Evolutionary conservation across 768 basidiomycete species (phyloP), one percentile per base, ranked within the genome.

Genomic region (Lactarius vividus): DNA sequence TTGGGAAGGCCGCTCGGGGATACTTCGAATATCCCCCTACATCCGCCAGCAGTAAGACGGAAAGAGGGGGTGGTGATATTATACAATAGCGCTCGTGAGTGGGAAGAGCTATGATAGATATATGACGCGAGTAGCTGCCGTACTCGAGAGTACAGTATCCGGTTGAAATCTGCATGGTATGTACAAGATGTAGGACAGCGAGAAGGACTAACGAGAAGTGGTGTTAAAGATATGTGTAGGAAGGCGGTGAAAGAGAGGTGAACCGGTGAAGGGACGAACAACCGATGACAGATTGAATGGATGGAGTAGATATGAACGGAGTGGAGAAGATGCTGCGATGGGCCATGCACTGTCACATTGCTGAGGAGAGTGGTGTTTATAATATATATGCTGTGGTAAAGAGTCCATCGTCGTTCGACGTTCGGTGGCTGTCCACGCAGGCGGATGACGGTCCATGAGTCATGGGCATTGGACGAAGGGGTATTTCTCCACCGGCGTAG

Each of bases 331-430:
- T 67, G 56, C 46, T 57, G 16, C 31, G 29, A 29, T 53, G 56
- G 35, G 42, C 56, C 56, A 57, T 66, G 65, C 46, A 39, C 46
- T 29, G 65, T 66, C 56, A 61, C n/a, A 49, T 23, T 65, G 59
- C 54, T 31, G 57, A n/a, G 18, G 26, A 40, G 44, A 23, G 16
- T 61, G 31, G 42, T 28, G 3, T n/a, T 59, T 59, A 49, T 35
- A 58, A 63, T 31, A 63, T 59, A 63, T 63, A 59, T 67, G 62
- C 39, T 35, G 52, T 55, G 29, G 52, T 63, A 39, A 37, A 59
- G 40, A 20, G 53, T 63, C 61, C 66, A 26, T 63, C 37, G 40
- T 33, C 33, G 20, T 57, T 40, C 44, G 54, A 23, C 15, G 44
- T 37, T 39, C 23, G 39, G 49, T 33, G 26, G 16, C n/a, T 39